Evolutionary conservation across 2,329 filamentous ascomycete species (phyloP).

Genomic region (Microsporum audouinii): DNA sequence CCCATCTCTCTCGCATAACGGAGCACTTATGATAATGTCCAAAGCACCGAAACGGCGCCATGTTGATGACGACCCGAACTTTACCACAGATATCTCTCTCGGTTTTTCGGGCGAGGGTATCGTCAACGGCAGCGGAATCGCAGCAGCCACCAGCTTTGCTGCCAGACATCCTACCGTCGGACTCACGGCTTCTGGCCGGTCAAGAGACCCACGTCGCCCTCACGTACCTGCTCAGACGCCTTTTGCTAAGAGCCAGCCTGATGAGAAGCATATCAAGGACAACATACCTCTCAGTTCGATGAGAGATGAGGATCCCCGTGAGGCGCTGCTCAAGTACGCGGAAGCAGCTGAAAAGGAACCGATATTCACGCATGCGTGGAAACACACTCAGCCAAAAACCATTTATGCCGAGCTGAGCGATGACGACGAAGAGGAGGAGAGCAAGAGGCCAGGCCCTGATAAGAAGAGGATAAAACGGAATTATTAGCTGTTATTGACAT

Average conservation of each 20-base stretch:
- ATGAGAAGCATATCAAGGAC: slow-evolving; percentile 77
- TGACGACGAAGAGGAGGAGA: slow-evolving; percentile 67
- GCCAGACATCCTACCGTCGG: slow-evolving; percentile 58
- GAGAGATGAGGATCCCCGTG: slow-evolving; percentile 90
- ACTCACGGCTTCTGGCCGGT: slow-evolving; percentile 64
- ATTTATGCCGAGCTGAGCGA: slow-evolving; percentile 86
- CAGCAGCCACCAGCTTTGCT: slow-evolving; percentile 53
- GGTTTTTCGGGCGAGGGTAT: slow-evolving; percentile 78
- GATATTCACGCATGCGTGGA: slow-evolving; percentile 89
- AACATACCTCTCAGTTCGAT: slow-evolving; percentile 83
- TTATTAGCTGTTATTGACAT: slow-evolving; percentile 6
- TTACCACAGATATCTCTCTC: slow-evolving; percentile 71
- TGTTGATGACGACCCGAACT: slow-evolving; percentile 79
- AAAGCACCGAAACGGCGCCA: slow-evolving; percentile 90
- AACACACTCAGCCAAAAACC: slow-evolving; percentile 78
- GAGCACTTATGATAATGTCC: slow-evolving; percentile 81
- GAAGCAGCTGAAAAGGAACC: slow-evolving; percentile 87
- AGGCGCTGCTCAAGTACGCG: slow-evolving; percentile 88
- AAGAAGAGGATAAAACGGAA: slow-evolving; percentile 44
- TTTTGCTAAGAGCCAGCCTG: slow-evolving; percentile 79
- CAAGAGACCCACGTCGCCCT: slow-evolving; percentile 70
- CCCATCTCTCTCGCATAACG: slow-evolving; percentile 66
- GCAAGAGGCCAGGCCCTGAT: slow-evolving; percentile 44
- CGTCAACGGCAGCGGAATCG: slow-evolving; percentile 60
- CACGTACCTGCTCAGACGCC: slow-evolving; percentile 75